Conservation (phyloP, 148 eudicot species). For the Selenicereus undatus region DNA sequence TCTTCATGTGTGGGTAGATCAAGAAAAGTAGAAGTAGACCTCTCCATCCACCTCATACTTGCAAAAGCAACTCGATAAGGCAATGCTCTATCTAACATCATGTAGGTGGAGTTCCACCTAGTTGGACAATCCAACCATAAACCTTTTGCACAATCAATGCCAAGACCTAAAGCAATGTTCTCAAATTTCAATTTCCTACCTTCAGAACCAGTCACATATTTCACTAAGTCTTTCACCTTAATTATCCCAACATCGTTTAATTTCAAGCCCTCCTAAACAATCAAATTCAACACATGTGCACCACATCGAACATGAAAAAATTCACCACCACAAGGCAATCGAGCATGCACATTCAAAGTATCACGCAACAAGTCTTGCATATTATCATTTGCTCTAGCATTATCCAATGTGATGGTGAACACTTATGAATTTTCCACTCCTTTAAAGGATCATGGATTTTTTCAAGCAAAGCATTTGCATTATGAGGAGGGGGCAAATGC, state of each 20-base stretch:
- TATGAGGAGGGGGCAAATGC: slow-evolving; percentile 5
- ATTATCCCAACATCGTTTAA: not conserved
- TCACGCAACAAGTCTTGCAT: not conserved
- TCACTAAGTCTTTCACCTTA: slow-evolving; percentile 3
- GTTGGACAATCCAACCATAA: slow-evolving; percentile 3
- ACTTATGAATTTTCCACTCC: not conserved
- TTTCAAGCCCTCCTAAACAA: not conserved
- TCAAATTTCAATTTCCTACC: not conserved
- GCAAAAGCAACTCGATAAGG: not conserved
- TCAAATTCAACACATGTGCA: not conserved
- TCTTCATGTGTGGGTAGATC: too few relatives aligned
- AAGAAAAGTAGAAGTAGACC: not conserved
- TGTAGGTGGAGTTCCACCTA: slow-evolving; percentile 7
- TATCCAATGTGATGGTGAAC: not conserved
- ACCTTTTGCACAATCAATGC: not conserved
- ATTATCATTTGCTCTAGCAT: slow-evolving; percentile 3
- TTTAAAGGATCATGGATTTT: not conserved
- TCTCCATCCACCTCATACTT: not conserved
- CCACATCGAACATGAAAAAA: not conserved
- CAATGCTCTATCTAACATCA: not conserved
- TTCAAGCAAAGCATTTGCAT: not conserved
- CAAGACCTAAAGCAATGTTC: not conserved
- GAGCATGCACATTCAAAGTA: not conserved
- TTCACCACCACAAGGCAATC: not conserved
- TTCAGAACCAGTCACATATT: not conserved